Conservation (phyloP, 805 yeast genomes). For the Brettanomyces nanus region DNA sequence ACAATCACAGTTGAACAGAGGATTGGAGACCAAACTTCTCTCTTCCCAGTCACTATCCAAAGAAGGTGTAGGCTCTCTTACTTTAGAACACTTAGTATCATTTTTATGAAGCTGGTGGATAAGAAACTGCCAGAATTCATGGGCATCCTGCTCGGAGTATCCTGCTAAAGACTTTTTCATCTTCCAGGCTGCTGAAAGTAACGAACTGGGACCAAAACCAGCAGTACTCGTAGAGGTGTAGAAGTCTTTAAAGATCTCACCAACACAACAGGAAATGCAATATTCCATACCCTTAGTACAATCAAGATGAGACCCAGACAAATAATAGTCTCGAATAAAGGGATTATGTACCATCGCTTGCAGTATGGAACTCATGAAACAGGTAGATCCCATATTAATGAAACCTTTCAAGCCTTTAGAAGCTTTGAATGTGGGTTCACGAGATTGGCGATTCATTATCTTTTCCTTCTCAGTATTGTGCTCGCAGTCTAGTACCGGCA, state of each 20-base stretch:
- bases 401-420: constrained; percentile 81
- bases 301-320: constrained; percentile 63
- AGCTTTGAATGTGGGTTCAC: constrained; percentile 43
- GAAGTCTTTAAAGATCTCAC: constrained; percentile 65
- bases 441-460: constrained; percentile 26
- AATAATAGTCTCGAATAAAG: constrained; percentile 64
- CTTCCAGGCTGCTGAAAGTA: constrained; percentile 83
- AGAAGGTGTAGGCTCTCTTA: constrained; percentile 18
- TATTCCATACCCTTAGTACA: constrained; percentile 34
- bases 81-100: constrained; percentile 20
- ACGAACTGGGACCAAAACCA: constrained; percentile 75
- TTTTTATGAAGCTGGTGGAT: constrained; percentile 72
- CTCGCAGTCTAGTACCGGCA: constrained; percentile 23
- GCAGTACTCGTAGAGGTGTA: constrained; percentile 53
- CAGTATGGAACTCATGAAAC: constrained; percentile 90
- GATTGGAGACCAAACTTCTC: constrained; percentile 4
- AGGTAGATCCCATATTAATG: constrained; percentile 92
- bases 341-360: constrained; percentile 92
- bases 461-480: constrained; percentile 18
- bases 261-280: constrained; percentile 84
- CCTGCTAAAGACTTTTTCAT: constrained; percentile 84
- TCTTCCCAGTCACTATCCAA: constrained; percentile 3
- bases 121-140: constrained; percentile 92
- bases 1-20: constrained; percentile 48
- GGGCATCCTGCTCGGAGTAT: constrained; percentile 96